Percentiles rank a stretch among this genome's conserved stretches.
Conservation (phyloP, 2,329 filamentous ascomycete species). For the Colletotrichum destructivum region DNA sequence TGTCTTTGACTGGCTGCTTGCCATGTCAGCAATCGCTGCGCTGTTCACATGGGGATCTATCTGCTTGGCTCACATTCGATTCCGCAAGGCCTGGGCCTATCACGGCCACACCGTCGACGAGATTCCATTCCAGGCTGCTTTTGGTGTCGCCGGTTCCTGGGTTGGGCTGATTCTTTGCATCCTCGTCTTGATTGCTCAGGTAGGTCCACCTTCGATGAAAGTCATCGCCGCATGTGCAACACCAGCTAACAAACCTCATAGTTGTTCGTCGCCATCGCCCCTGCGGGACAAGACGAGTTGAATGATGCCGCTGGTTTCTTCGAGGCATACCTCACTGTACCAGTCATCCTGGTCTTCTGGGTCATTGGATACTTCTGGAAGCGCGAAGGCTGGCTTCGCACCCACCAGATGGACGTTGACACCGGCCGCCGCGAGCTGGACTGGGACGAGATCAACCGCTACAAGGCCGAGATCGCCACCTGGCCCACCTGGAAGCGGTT, state of each 20-base stretch:
- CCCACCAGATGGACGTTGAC: conserved; percentile 43
- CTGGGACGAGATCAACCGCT: conserved; percentile 42
- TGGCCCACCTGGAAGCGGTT: conserved; percentile 42
- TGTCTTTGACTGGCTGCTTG: conserved; percentile 77
- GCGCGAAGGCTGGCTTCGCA: conserved; percentile 43
- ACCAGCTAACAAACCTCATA: neutral
- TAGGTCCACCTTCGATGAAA: conserved; percentile 47
- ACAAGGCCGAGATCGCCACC: conserved; percentile 31
- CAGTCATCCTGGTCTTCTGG: conserved; percentile 41
- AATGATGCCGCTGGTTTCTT: conserved; percentile 41
- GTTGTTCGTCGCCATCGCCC: conserved; percentile 63
- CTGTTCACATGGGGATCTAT: conserved; percentile 81
- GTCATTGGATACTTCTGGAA: conserved; percentile 42
- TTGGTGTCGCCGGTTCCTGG: conserved; percentile 76
- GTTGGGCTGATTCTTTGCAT: conserved; percentile 72
- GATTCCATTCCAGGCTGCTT: conserved; percentile 75
- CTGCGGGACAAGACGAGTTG: conserved; percentile 44
- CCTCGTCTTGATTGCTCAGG: conserved; percentile 69
- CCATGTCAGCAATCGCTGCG: conserved; percentile 75
- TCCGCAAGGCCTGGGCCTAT: conserved; percentile 74
- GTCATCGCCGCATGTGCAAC: too few relatives aligned
- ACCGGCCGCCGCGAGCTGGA: conserved; percentile 43
- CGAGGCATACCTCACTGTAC: conserved; percentile 40
- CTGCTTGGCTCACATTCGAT: conserved; percentile 78
- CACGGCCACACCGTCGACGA: conserved; percentile 76